Conservation (phyloP, 202 grass and related monocot species). For the Panicum hallii region DNA sequence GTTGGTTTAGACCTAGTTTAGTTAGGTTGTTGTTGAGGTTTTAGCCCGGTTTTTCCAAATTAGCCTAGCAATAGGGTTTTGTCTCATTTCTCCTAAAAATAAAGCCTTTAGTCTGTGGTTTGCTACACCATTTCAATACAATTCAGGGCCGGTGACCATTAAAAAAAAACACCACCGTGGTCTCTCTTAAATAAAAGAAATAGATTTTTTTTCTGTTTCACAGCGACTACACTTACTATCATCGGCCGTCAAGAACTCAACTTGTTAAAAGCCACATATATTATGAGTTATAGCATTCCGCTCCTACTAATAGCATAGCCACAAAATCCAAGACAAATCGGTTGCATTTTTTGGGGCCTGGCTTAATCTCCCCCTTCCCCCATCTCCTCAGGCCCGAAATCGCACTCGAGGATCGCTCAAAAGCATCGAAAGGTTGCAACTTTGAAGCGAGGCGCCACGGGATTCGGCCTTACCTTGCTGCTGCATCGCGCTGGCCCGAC, state of each 20-base stretch:
- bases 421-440: constrained; percentile 29
- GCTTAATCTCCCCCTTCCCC: neutral
- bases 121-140: too few relatives aligned
- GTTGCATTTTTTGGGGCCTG: neutral
- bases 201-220: neutral
- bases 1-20: too few relatives aligned
- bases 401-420: neutral
- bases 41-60: too few relatives aligned
- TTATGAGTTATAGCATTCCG: neutral
- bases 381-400: neutral
- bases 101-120: too few relatives aligned
- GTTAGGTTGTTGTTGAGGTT: too few relatives aligned
- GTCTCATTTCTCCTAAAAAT: too few relatives aligned
- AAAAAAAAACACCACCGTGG: neutral
- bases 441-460: neutral
- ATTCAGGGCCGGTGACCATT: too few relatives aligned
- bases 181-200: neutral
- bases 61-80: too few relatives aligned
- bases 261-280: neutral
- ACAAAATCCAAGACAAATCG: neutral
- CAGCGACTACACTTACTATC: neutral
- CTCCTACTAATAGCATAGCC: neutral
- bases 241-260: neutral
- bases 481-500: constrained; percentile 49
- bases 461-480: constrained; percentile 46